Conservation (phyloP, 768 basidiomycete genomes). For the Auricularia cornea region DNA sequence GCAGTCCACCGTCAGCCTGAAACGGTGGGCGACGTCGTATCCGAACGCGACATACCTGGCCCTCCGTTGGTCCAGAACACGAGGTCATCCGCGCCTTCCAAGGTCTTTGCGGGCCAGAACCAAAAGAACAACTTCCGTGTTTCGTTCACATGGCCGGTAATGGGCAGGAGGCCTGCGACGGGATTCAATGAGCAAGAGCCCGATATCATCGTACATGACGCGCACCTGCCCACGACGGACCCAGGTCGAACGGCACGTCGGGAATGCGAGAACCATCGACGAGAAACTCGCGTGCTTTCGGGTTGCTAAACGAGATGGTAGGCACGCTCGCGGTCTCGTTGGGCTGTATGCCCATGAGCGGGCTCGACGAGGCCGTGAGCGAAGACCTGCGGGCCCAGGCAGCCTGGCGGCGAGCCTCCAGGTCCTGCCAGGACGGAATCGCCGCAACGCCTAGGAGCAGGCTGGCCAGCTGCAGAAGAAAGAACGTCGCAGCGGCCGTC, state of each 20-base stretch:
- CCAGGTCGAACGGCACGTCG: constrained; percentile 30
- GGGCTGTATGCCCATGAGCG: too few species aligned
- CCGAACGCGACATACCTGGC: neutral
- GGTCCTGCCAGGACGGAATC: neutral
- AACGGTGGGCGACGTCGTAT: neutral
- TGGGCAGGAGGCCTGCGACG: constrained; percentile 18
- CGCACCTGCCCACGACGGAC: constrained; percentile 21
- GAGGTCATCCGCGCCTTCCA: constrained; percentile 20
- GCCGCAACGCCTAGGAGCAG: neutral
- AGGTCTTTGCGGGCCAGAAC: constrained; percentile 27
- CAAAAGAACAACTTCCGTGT: constrained; percentile 34
- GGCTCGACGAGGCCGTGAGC: too few species aligned
- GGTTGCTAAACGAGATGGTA: constrained; percentile 12
- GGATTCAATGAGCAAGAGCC: too few species aligned
- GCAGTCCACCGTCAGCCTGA: neutral
- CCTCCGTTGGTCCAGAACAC: constrained; percentile 29
- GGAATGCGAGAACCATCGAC: constrained; percentile 39
- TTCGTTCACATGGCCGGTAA: constrained; percentile 25
- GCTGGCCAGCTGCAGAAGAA: neutral
- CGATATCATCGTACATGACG: too few species aligned
- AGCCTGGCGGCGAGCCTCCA: neutral
- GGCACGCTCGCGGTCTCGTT: neutral
- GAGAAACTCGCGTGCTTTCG: constrained; percentile 28
- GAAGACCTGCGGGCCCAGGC: neutral
- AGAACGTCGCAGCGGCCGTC: neutral